A percentile compares a stretch with the other conserved stretches of the same genome.
Conservation (phyloP, 2,329 filamentous ascomycete genomes). For the Talaromyces albobiverticillius region DNA sequence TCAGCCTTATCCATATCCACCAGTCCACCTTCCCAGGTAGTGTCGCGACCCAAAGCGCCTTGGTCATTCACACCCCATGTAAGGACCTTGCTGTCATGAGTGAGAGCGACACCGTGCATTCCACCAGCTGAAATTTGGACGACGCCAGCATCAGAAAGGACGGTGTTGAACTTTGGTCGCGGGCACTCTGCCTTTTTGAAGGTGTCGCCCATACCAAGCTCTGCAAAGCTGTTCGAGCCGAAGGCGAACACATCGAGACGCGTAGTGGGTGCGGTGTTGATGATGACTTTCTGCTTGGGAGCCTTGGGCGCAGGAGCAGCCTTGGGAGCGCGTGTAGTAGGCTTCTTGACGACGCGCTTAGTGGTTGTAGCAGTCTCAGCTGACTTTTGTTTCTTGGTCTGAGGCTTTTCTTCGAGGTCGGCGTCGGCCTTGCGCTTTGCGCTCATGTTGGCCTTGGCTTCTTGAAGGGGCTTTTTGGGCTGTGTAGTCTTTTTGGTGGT, state of each 20-base stretch:
- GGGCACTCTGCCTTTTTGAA: slow-evolving; percentile 63
- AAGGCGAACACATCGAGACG: slow-evolving; percentile 69
- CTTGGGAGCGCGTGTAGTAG: slow-evolving; percentile 8
- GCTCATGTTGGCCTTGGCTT: slow-evolving; percentile 16
- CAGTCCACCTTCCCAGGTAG: slow-evolving; percentile 60
- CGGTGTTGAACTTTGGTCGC: slow-evolving; percentile 63
- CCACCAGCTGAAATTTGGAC: slow-evolving; percentile 70
- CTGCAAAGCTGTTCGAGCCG: slow-evolving; percentile 68
- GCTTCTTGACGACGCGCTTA: slow-evolving; percentile 11
- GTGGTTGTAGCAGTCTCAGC: background rate
- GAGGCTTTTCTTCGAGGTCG: slow-evolving; percentile 13
- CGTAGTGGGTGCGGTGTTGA: slow-evolving; percentile 54
- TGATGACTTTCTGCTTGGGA: slow-evolving; percentile 30
- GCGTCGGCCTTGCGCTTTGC: slow-evolving; percentile 16
- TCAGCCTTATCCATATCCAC: slow-evolving; percentile 51
- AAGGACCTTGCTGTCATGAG: slow-evolving; percentile 70
- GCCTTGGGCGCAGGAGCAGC: slow-evolving; percentile 11
- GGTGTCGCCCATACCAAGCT: slow-evolving; percentile 69
- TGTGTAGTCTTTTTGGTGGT: slow-evolving; percentile 23
- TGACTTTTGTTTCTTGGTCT: slow-evolving; percentile 14
- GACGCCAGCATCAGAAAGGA: slow-evolving; percentile 54
- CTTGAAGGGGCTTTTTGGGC: slow-evolving; percentile 14
- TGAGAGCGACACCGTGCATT: slow-evolving; percentile 71
- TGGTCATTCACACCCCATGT: slow-evolving; percentile 82
- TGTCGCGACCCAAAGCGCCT: slow-evolving; percentile 69